Conservation (phyloP, 106 monocot species). For the Cymbidium sinense region DNA sequence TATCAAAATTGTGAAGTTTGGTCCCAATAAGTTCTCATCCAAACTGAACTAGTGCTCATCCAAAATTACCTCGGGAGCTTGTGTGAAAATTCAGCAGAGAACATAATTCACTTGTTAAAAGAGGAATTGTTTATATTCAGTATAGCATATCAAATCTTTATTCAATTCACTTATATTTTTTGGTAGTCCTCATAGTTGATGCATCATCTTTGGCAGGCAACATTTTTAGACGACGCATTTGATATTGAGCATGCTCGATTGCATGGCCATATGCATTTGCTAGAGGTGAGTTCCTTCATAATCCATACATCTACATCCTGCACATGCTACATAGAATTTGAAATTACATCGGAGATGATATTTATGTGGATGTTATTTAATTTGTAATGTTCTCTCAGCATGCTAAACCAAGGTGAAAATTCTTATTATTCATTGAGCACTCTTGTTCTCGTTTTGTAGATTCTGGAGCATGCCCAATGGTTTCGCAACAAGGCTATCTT, state of each 20-base stretch:
- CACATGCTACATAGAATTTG: neutral
- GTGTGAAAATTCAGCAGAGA: neutral
- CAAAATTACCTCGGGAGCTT: neutral
- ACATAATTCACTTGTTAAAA: neutral
- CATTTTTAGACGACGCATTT: slow-evolving; percentile 79
- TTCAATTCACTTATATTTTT: neutral
- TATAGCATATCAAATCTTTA: neutral
- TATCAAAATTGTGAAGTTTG: neutral
- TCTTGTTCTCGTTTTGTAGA: slow-evolving; percentile 28
- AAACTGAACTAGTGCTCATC: neutral
- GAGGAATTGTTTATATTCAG: neutral
- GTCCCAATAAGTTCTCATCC: neutral
- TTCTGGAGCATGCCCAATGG: slow-evolving; percentile 85
- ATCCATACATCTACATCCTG: neutral
- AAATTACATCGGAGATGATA: neutral
- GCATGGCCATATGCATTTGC: slow-evolving; percentile 86
- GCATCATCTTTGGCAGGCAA: slow-evolving; percentile 47
- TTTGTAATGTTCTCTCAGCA: neutral
- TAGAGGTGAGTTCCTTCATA: slow-evolving; percentile 44
- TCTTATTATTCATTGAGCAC: too few species aligned
- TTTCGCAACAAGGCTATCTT: slow-evolving; percentile 86
- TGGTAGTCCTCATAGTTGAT: neutral
- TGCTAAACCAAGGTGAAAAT: too few species aligned
- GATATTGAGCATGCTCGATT: slow-evolving; percentile 63
- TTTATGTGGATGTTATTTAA: neutral